Evolutionary conservation across 169 alveolate genomes (phyloP), one percentile per base, ranked within the genome.

Genomic region (Plasmodium vinckei): DNA sequence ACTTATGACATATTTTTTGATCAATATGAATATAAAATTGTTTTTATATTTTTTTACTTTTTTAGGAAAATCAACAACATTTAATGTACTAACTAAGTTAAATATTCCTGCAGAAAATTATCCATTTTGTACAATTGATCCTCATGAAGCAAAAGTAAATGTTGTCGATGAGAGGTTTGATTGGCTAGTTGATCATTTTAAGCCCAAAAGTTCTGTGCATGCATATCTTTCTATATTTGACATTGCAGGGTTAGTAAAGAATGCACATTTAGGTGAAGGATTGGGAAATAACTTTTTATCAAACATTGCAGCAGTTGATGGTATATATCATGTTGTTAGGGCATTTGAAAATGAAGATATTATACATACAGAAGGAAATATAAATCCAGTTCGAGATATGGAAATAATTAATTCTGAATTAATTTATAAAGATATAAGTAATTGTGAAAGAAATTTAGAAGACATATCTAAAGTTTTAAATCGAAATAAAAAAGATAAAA

Each of bases 181-280:
- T 64, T 96, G 98, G 94, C 92, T 99, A 33, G 95, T 97, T 88
- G 94, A 95, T 46, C 96, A 97, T 87, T 98, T 97, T 86, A 94
- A 96, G 47, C 99, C 99, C 3, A 98, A 97, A 89, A 94, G 97
- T 87, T 96, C 95, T 77, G 98, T 98, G 33, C 96, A 99, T 25
- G 99, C 99, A 12, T 96, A 97, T 25, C 87, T 99, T 39, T 95
- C 99, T 10, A 97, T 99, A 47, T 96, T 97, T 73, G 99, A 99
- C 92, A 99, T 99, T 69, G 99, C 99, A 5, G 99, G 99, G 7
- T 95, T 99, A 13, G 99, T 99, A 13, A 97, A 97, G 42, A 99
- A 99, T 49, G 99, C 99, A 12, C 98, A 97, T 73, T 96, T 97
- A 67, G 99, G 99, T 13, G 99, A 98, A 92, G 99, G 99, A 2